Evolutionary conservation across 192 early-diverging fungal genomes (phyloP).

Genomic region (Mycoemilia scoparia): DNA sequence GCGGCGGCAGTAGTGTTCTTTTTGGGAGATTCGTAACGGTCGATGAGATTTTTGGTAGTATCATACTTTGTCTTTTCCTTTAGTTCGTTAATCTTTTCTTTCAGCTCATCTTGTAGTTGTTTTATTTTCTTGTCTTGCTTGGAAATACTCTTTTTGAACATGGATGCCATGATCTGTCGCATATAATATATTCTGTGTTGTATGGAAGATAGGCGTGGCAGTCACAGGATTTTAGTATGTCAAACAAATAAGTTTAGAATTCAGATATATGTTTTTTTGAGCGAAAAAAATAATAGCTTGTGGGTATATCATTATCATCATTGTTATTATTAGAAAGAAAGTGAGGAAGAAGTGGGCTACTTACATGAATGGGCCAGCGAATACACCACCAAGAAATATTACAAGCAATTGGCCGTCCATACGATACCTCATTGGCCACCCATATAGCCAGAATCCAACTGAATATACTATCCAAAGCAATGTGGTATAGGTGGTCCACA

Average conservation of each 20-base stretch:
- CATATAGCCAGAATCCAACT: slow-evolving; percentile 17
- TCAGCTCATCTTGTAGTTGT: slow-evolving; percentile 34
- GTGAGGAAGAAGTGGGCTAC: too few relatives aligned
- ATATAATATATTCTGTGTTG: too few relatives aligned
- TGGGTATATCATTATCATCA: too few relatives aligned
- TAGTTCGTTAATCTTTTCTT: slow-evolving; percentile 71
- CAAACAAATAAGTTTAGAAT: too few relatives aligned
- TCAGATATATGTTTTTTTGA: too few relatives aligned
- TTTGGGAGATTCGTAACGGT: slow-evolving; percentile 54
- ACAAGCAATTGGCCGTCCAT: slow-evolving; percentile 5
- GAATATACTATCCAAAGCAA: slow-evolving; percentile 16
- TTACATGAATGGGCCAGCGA: too few relatives aligned
- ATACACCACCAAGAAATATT: slow-evolving; percentile 8
- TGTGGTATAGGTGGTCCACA: slow-evolving; percentile 21
- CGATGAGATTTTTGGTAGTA: slow-evolving; percentile 69
- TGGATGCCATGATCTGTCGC: too few relatives aligned
- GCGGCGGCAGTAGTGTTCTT: slow-evolving; percentile 1
- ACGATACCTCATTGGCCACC: slow-evolving; percentile 16
- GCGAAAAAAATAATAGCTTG: too few relatives aligned
- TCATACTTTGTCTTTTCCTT: slow-evolving; percentile 91
- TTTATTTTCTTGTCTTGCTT: slow-evolving; percentile 14
- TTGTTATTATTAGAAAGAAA: too few relatives aligned
- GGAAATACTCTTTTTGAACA: too few relatives aligned
- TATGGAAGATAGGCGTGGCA: too few relatives aligned
- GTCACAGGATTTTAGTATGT: too few relatives aligned